Percentiles rank a stretch among this genome's conserved stretches.
Evolutionary conservation across 768 basidiomycete genomes (phyloP).

Genomic region (Serendipita sp.): DNA sequence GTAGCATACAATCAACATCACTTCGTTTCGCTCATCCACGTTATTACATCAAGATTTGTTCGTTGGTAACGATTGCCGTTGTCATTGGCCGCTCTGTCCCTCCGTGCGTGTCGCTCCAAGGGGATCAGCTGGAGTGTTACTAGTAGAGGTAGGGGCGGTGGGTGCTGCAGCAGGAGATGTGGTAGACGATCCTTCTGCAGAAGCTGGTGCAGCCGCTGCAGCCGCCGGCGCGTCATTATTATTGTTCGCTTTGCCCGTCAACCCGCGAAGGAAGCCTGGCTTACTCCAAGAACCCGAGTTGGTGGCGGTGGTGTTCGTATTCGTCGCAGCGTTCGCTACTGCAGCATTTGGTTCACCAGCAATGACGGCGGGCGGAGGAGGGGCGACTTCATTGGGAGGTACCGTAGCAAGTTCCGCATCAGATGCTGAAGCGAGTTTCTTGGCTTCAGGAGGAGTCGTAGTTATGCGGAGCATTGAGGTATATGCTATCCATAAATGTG

Average conservation of each 20-base stretch:
- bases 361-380: background rate
- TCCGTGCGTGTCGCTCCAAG: too few species aligned
- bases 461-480: conserved; percentile 77
- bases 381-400: background rate
- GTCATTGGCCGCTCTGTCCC: too few species aligned
- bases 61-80: too few species aligned
- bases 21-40: too few species aligned
- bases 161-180: too few species aligned
- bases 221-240: background rate
- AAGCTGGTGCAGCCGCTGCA: background rate
- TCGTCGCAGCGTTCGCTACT: background rate
- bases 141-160: too few species aligned
- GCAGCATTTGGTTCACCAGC: background rate
- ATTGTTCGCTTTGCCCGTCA: too few species aligned
- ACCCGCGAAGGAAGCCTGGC: too few species aligned
- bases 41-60: too few species aligned
- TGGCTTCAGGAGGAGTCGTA: conserved; percentile 34
- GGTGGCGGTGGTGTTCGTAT: background rate
- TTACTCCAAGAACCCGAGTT: background rate
- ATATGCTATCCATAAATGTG: conserved; percentile 39
- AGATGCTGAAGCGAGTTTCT: conserved; percentile 3
- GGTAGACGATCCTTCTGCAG: too few species aligned
- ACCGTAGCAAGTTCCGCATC: background rate
- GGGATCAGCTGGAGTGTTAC: too few species aligned
- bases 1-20: too few species aligned